A percentile compares a stretch with the other conserved stretches of the same genome.
Conservation (phyloP, 495 filamentous ascomycete genomes). For the Penicillium antarcticum region DNA sequence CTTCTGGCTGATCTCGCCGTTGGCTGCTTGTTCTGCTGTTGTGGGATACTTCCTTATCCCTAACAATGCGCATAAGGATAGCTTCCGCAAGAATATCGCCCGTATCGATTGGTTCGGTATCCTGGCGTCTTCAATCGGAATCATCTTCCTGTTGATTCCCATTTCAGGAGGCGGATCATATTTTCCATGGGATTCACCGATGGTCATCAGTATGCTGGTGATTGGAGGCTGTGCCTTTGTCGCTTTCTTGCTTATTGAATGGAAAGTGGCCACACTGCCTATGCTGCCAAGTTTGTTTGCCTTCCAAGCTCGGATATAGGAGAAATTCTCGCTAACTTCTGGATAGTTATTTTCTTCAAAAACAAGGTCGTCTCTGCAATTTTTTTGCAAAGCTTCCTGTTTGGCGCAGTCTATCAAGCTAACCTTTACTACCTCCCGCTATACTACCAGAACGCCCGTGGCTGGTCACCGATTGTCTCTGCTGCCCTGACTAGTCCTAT, state of each 20-base stretch:
- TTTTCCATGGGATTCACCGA: slow-evolving; percentile 57
- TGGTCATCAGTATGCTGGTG: slow-evolving; percentile 60
- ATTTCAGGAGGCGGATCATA: slow-evolving; percentile 61
- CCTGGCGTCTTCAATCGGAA: slow-evolving; percentile 45
- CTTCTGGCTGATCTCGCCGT: slow-evolving; percentile 44
- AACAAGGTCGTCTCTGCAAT: slow-evolving; percentile 50
- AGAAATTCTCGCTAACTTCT: slow-evolving; percentile 12
- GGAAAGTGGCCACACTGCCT: slow-evolving; percentile 54
- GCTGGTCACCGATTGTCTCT: slow-evolving; percentile 45
- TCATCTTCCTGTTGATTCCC: slow-evolving; percentile 59
- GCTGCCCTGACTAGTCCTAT: slow-evolving; percentile 51
- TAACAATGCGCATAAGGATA: slow-evolving; percentile 34
- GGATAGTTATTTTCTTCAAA: slow-evolving; percentile 51
- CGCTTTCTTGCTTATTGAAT: slow-evolving; percentile 54
- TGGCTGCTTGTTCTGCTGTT: slow-evolving; percentile 37
- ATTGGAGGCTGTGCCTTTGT: slow-evolving; percentile 46
- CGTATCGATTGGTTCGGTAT: slow-evolving; percentile 57
- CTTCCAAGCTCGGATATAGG: background rate
- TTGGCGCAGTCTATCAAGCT: slow-evolving; percentile 57
- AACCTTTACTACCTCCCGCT: slow-evolving; percentile 52
- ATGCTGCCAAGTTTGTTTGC: slow-evolving; percentile 54
- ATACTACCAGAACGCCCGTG: slow-evolving; percentile 54
- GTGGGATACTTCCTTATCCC: slow-evolving; percentile 43
- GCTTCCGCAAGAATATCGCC: slow-evolving; percentile 39
- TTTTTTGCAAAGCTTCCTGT: slow-evolving; percentile 57